phyloP scores from a whole-genome alignment of 169 alveolate genomes.

The Eimeria praecox region DNA sequence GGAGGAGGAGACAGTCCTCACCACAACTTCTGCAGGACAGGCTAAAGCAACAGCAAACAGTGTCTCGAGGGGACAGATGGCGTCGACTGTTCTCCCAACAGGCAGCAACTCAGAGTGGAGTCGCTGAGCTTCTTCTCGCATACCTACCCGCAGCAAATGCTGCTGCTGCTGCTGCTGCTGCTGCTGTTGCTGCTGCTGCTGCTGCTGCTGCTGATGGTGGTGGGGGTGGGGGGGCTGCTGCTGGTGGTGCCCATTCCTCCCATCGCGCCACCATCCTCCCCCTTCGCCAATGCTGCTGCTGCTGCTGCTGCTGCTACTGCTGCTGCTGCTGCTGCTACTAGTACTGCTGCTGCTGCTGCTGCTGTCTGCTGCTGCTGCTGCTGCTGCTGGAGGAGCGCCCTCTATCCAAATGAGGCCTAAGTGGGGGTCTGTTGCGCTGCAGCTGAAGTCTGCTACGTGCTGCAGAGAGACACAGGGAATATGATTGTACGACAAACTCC shows the following conservation, averaged over 20 bases:
- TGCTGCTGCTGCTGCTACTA: not conserved
- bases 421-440: constrained; percentile 51
- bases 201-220: not conserved
- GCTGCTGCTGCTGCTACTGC: not conserved
- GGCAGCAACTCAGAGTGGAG: constrained; percentile 54
- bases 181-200: not conserved
- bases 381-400: constrained; percentile 35
- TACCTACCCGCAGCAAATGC: constrained; percentile 48
- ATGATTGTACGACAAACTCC: constrained; percentile 33
- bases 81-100: constrained; percentile 60
- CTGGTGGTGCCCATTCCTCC: not conserved
- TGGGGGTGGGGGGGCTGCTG: constrained; percentile 3
- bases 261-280: not conserved
- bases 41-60: constrained; percentile 12
- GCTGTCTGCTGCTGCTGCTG: not conserved
- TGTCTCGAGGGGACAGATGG: constrained; percentile 42
- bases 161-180: not conserved
- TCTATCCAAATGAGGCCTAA: constrained; percentile 51
- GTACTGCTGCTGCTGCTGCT: constrained; percentile 13
- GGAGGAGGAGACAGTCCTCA: not conserved
- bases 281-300: not conserved
- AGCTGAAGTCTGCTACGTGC: constrained; percentile 52
- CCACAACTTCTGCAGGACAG: constrained; percentile 65
- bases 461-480: constrained; percentile 41
- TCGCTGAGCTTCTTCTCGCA: constrained; percentile 72